A percentile compares a stretch with the other conserved stretches of the same genome.
Evolutionary conservation across 345 rosid genomes (phyloP).

Genomic region (Syzygium oleosum): DNA sequence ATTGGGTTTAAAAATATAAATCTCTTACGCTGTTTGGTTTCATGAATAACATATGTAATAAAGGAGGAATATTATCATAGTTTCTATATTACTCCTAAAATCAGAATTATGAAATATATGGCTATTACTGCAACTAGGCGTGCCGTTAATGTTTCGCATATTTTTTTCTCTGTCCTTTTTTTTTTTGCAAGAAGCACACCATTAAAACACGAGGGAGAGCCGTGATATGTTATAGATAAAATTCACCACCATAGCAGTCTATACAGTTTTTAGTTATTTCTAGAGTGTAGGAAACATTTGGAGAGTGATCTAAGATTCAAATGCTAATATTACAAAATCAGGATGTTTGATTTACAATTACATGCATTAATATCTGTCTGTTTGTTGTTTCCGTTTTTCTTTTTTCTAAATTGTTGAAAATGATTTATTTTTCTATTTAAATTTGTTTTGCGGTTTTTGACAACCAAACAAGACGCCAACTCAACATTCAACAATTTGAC

Average conservation of each 20-base stretch:
- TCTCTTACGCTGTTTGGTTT: no score
- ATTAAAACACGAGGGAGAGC: accelerated
- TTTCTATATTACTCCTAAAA: no score
- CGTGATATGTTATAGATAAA: no score
- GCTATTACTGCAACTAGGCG: no score
- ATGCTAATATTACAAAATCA: not conserved
- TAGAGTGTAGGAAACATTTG: not conserved
- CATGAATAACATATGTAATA: no score
- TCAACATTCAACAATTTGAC: not conserved
- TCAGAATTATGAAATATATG: no score
- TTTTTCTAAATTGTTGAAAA: not conserved
- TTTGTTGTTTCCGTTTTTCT: not conserved
- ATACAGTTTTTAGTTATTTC: not conserved
- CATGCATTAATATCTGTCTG: no score
- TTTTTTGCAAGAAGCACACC: accelerated
- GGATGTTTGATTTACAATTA: no score
- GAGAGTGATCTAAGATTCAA: not conserved
- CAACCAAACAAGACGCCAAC: not conserved
- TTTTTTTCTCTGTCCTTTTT: no score
- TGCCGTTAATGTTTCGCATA: no score
- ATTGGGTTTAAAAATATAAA: not conserved
- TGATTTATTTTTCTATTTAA: not conserved
- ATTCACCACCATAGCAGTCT: no score
- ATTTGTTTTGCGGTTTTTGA: not conserved
- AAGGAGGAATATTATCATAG: no score